Evolutionary conservation across 768 basidiomycete species (phyloP), one percentile per base, ranked within the genome.

Genomic region (Lyophyllum shimeji): DNA sequence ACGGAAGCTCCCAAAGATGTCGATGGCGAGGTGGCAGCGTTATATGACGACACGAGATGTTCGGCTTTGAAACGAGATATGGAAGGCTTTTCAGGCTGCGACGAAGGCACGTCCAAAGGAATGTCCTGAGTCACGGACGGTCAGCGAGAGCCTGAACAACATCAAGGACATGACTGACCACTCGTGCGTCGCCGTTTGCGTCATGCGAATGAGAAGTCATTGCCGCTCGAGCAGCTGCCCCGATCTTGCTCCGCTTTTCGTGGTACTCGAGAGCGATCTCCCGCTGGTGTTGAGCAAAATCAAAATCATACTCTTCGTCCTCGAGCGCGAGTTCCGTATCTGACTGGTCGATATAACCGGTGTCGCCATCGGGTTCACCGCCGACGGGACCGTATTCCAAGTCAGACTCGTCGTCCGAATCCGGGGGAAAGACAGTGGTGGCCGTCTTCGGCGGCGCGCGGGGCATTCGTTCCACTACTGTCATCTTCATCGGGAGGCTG

Each of bases 201-300:
- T 74, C 72, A 55, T 79, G 76, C 21, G 71, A 68, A 60, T 80
- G 80, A 6, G 74, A 72, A 49, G 72, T 71, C 75, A 88, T 76
- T 9, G 78, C 81, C 39, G 74, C 72, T 13, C 80, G 73, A 43
- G 82, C 79, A 45, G 79, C 80, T 37, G 79, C 73, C 0, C 84
- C 83, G 49, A 91, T 78, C 17, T 73, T 73, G 33, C 69, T 71
- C 47, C 87, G 82, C 65, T 84, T 87, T 59, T 77, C 71, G 66
- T 86, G 76, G 64, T 93, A 92, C 60, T 84, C 84, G 40, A 91
- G 63, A 17, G 86, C 84, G 60, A 92, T 79, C 66, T 91, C 89
- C 25, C 89, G 84, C 60, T 90, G 87, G 61, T 88, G 87, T 50
- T 75, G 81, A 21, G 82, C 86, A 47, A 74, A 76, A 60, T 89